Evolutionary conservation across 352 stramenopile species (phyloP).

Genomic region (Globisporangium carolinianum): DNA sequence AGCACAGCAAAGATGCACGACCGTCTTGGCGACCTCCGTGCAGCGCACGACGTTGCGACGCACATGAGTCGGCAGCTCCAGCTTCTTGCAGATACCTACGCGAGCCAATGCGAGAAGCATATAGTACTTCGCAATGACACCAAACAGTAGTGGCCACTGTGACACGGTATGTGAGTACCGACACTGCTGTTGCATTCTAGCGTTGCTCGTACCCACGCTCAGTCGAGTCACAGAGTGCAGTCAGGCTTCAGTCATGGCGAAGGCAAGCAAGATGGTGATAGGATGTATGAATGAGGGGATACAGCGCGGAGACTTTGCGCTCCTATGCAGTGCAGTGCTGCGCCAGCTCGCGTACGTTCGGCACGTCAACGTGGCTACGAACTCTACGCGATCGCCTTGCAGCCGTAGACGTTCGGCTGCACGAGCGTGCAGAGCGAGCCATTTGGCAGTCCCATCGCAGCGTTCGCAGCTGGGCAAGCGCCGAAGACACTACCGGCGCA

Average conservation of each 20-base stretch:
- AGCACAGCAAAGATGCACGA: slow-evolving; percentile 19
- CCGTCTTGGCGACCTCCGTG: slow-evolving; percentile 27
- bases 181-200: too few relatives aligned
- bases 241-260: too few relatives aligned
- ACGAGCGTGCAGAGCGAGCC: slow-evolving; percentile 10
- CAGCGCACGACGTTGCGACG: slow-evolving; percentile 31
- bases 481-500: slow-evolving; percentile 6
- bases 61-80: slow-evolving; percentile 34
- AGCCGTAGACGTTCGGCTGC: slow-evolving; percentile 6
- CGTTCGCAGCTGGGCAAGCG: slow-evolving; percentile 2
- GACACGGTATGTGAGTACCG: too few relatives aligned
- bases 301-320: too few relatives aligned
- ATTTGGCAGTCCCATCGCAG: slow-evolving; percentile 6
- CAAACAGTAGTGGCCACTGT: background rate
- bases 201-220: too few relatives aligned
- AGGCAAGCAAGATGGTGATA: too few relatives aligned
- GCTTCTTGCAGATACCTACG: slow-evolving; percentile 23
- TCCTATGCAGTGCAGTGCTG: too few relatives aligned
- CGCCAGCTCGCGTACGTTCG: too few relatives aligned
- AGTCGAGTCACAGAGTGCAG: too few relatives aligned
- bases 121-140: slow-evolving; percentile 7
- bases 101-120: slow-evolving; percentile 20
- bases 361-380: background rate
- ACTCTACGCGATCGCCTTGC: slow-evolving; percentile 10
- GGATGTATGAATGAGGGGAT: too few relatives aligned